A percentile compares a stretch with the other conserved stretches of the same genome.
Conservation (phyloP, 148 eudicot species). For the Silene conica region DNA sequence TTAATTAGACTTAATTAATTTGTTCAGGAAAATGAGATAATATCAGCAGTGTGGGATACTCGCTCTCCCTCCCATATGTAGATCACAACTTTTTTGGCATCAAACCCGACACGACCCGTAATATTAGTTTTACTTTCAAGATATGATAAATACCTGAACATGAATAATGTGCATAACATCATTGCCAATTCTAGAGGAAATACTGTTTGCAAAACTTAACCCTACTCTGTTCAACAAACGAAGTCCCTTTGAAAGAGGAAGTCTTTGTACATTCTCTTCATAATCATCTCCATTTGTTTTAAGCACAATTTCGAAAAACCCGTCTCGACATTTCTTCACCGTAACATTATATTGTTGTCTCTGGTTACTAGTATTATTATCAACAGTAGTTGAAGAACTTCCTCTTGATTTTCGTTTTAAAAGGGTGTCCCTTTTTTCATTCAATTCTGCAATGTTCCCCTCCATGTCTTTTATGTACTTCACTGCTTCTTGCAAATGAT, state of each 20-base stretch:
- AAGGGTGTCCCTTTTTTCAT: slow-evolving; percentile 21
- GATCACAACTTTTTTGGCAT: no score
- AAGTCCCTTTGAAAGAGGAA: slow-evolving; percentile 27
- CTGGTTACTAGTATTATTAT: neutral
- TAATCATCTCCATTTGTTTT: slow-evolving; percentile 3
- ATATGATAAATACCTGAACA: slow-evolving; percentile 20
- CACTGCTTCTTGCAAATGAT: slow-evolving; percentile 31
- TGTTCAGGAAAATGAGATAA: no score
- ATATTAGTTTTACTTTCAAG: no score
- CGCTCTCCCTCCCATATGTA: no score
- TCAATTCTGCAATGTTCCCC: slow-evolving; percentile 22
- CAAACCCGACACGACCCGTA: no score
- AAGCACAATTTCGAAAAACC: slow-evolving; percentile 24
- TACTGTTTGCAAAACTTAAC: slow-evolving; percentile 19
- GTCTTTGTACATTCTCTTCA: neutral
- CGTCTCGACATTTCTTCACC: slow-evolving; percentile 21
- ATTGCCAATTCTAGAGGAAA: slow-evolving; percentile 17
- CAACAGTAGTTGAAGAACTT: neutral
- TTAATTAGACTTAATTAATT: no score
- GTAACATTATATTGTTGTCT: neutral
- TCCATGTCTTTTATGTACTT: slow-evolving; percentile 28
- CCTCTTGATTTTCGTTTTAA: neutral
- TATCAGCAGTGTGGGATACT: no score
- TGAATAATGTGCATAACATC: slow-evolving; percentile 21
- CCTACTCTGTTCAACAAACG: slow-evolving; percentile 21